Percentiles rank a stretch among this genome's conserved stretches.
Evolutionary conservation across 805 yeast genomes (phyloP).

Genomic region (Candida golubevii): DNA sequence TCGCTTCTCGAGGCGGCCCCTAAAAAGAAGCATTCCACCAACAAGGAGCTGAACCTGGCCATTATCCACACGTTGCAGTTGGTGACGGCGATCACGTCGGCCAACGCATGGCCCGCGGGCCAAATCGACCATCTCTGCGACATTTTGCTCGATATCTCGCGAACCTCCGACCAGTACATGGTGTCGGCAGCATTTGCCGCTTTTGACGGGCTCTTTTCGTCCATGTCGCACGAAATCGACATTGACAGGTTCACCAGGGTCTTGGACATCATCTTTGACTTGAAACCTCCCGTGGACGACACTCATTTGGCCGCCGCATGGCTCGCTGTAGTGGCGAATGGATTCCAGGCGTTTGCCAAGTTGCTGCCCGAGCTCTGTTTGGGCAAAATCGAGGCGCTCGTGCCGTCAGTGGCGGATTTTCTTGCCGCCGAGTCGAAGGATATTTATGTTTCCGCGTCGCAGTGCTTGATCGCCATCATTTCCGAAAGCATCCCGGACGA

Average conservation of each 20-base stretch:
- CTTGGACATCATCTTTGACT: constrained; percentile 65
- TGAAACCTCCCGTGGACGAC: constrained; percentile 80
- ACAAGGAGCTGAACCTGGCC: constrained; percentile 51
- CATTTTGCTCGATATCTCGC: constrained; percentile 65
- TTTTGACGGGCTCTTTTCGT: constrained; percentile 73
- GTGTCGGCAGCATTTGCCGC: constrained; percentile 81
- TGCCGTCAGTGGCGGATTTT: constrained; percentile 54
- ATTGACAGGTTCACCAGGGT: constrained; percentile 60
- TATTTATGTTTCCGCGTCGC: constrained; percentile 73
- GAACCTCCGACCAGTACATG: constrained; percentile 77
- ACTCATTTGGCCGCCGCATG: constrained; percentile 87
- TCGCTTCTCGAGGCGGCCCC: constrained; percentile 37
- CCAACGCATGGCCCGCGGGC: constrained; percentile 78
- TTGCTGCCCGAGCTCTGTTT: constrained; percentile 45
- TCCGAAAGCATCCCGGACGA: constrained; percentile 62
- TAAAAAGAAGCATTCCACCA: constrained; percentile 27
- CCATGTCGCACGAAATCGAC: constrained; percentile 58
- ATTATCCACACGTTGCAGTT: constrained; percentile 77
- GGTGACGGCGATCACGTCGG: constrained; percentile 61
- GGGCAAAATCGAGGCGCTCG: constrained; percentile 46
- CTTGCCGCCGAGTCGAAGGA: constrained; percentile 61
- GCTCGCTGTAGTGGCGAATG: constrained; percentile 92
- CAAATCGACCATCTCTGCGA: constrained; percentile 74
- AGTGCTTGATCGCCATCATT: constrained; percentile 79
- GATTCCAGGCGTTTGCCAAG: constrained; percentile 41